Evolutionary conservation across 192 early-diverging fungal species (phyloP).

Genomic region (Coemansia sp.): DNA sequence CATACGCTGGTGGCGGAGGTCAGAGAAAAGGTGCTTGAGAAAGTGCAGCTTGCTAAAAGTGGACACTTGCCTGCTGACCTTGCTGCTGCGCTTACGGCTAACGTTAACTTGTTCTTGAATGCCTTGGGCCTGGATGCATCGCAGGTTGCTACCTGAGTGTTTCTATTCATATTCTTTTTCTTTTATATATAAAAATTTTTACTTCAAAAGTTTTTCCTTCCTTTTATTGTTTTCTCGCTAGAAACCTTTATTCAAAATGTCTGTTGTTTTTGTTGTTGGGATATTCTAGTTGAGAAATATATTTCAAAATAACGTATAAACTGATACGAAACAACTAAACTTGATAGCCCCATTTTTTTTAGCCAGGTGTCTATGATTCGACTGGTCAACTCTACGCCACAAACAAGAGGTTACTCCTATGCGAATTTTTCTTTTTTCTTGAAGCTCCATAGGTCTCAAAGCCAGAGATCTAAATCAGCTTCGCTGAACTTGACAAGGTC

Average conservation of each 20-base stretch:
- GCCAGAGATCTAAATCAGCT: too few species aligned
- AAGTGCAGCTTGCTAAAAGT: conserved; percentile 66
- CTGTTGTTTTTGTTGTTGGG: too few species aligned
- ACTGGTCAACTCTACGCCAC: too few species aligned
- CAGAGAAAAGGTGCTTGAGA: conserved; percentile 81
- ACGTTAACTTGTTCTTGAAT: conserved; percentile 96
- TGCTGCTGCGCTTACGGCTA: conserved; percentile 69
- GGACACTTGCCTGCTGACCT: conserved; percentile 61
- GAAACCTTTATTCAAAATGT: neutral
- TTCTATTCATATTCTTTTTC: neutral
- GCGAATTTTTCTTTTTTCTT: too few species aligned
- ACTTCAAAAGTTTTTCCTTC: neutral
- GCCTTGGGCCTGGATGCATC: conserved; percentile 86
- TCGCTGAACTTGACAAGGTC: too few species aligned
- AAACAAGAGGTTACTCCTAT: too few species aligned
- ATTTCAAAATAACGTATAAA: too few species aligned
- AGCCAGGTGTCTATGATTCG: too few species aligned
- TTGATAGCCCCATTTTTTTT: too few species aligned
- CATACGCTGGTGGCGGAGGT: conserved; percentile 89
- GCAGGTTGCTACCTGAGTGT: conserved; percentile 29
- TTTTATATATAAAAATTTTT: conserved; percentile 11
- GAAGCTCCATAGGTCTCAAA: too few species aligned
- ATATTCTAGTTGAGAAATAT: too few species aligned
- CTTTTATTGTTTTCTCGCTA: neutral
- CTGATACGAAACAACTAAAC: too few species aligned